phyloP scores from a whole-genome alignment of 2,329 filamentous ascomycete species.

The Xylariaceae sp. region DNA sequence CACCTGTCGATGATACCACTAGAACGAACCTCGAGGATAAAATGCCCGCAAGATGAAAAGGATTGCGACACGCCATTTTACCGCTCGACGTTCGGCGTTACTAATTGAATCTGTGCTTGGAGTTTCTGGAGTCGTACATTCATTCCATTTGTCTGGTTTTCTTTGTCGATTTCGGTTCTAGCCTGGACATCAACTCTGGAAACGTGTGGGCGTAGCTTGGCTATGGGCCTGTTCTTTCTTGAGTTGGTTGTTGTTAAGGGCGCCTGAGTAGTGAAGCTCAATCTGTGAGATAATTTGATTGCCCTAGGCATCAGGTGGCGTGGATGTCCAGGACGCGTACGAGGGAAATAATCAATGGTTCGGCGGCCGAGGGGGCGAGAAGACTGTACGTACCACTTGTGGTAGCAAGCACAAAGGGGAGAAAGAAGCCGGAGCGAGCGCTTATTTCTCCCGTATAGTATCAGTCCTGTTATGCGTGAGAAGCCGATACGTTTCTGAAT shows the following conservation, averaged over 20 bases:
- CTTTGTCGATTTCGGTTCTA: slow-evolving; percentile 15
- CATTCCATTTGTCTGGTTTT: neutral
- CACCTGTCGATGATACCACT: slow-evolving; percentile 34
- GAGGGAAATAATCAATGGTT: neutral
- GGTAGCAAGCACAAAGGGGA: neutral
- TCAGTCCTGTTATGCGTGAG: neutral
- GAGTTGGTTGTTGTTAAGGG: slow-evolving; percentile 14
- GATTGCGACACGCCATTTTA: slow-evolving; percentile 24
- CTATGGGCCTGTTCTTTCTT: slow-evolving; percentile 20
- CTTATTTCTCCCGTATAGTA: too few species aligned
- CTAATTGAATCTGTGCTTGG: slow-evolving; percentile 11
- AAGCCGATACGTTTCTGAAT: neutral
- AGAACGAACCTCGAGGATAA: slow-evolving; percentile 27
- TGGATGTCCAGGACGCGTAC: neutral
- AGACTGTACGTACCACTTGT: neutral
- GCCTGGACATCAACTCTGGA: slow-evolving; percentile 21
- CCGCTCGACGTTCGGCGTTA: slow-evolving; percentile 15
- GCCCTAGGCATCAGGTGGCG: neutral
- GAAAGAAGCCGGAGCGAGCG: neutral
- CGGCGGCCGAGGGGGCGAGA: neutral
- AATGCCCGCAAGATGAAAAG: slow-evolving; percentile 22
- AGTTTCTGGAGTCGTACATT: slow-evolving; percentile 13
- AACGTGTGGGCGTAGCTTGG: slow-evolving; percentile 23
- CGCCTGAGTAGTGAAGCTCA: slow-evolving; percentile 4
- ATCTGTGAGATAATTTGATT: slow-evolving; percentile 8